Base-by-base conservation (phyloP, 139 green algal species). In the Trebouxia sp. region DNA sequence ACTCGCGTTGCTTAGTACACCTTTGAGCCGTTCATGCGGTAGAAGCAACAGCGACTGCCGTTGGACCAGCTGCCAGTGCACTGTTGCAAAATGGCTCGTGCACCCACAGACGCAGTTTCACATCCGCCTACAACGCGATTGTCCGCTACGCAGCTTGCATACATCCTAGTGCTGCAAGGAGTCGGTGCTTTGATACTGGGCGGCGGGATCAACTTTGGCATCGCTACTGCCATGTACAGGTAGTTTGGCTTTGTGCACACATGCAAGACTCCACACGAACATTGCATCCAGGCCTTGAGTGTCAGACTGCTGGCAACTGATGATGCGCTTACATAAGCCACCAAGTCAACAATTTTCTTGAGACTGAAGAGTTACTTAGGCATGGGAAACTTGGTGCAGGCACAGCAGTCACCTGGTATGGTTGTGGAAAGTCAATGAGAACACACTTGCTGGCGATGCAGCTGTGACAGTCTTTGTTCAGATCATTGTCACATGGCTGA, bases 131-230 rank as follows among this genome's bases (percentile, higher is more conserved):
- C 55, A 37, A 65, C 5, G 26, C 32, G 11, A 30, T 10, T 65
- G 55, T 37, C 55, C 24, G 22, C 35, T 14, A 32, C 24, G 26
- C 55, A 65, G 55, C 26, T 30, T 30, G 11, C 35, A 22, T 77
- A 77, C 24, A 24, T 77, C 17, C 12, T 38, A 7, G 39, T 77
- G 24, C 10, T 77, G 69, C 39, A 77, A 28, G 39, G 39, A 9
- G 7, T 53, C 11, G 69, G 69, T 9, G 32, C 41, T 2, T 37
- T 30, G 7, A 8, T 53, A 8, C 42, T 77, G 22, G 69, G 37
- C 24, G 69, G 69, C 6, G 69, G 69, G 41, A 53, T 77, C 69
- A 77, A 77, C 39, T 77, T 77, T 53, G 69, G 41, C 22, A 53
- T 77, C 20, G 69, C 69, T 5, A 55, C 35, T n/a, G 65, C 15